phyloP scores from a whole-genome alignment of 1,284 basidiomycete genomes.

The Ustilago trichophora region DNA sequence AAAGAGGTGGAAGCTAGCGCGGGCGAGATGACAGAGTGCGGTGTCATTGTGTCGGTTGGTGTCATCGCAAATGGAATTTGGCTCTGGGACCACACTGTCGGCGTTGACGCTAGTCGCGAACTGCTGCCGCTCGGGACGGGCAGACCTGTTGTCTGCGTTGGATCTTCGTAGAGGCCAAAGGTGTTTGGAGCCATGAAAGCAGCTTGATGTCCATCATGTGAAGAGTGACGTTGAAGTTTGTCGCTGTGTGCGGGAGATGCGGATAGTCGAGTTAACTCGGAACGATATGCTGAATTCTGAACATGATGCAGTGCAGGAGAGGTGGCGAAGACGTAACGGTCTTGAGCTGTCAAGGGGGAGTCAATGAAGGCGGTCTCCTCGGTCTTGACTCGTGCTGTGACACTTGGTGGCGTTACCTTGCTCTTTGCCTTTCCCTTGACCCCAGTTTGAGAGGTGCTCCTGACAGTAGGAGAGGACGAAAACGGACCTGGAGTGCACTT shows the following conservation, averaged over 20 bases:
- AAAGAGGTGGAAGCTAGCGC: background rate
- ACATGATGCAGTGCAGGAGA: background rate
- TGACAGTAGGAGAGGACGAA: background rate
- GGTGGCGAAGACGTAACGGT: background rate
- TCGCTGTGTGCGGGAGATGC: no score
- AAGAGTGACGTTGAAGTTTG: no score
- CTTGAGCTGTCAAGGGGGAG: no score
- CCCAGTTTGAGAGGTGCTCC: background rate
- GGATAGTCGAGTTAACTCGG: no score
- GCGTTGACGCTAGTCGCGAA: slow-evolving; percentile 2
- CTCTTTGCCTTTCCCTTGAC: slow-evolving; percentile 3
- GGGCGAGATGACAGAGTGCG: slow-evolving; percentile 10
- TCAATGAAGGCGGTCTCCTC: background rate
- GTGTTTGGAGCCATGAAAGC: background rate
- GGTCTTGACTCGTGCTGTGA: slow-evolving; percentile 10
- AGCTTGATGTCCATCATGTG: background rate
- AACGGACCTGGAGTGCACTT: background rate
- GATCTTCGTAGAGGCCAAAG: slow-evolving; percentile 2
- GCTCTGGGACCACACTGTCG: slow-evolving; percentile 17
- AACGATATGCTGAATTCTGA: background rate
- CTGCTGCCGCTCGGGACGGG: background rate
- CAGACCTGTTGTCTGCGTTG: slow-evolving; percentile 1
- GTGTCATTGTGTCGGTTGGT: slow-evolving; percentile 22
- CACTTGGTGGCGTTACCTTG: background rate
- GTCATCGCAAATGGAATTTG: slow-evolving; percentile 9